Percentiles rank a stretch among this genome's conserved stretches.
Evolutionary conservation across 2,329 filamentous ascomycete species (phyloP).

Genomic region (Penicillium sp.): DNA sequence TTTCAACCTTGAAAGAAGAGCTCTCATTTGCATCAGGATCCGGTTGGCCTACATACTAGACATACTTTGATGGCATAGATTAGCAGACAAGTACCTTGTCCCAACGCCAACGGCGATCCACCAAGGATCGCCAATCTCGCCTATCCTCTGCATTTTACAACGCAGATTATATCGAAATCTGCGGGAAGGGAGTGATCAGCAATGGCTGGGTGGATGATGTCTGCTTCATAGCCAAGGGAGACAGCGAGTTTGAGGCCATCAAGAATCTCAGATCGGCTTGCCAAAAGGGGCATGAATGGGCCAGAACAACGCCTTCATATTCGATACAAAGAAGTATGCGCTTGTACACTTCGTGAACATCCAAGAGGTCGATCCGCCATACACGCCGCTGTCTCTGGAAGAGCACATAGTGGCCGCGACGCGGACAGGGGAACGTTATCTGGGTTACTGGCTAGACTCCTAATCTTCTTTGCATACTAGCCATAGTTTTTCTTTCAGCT

Average conservation of each 20-base stretch:
- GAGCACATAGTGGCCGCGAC: background rate
- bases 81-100: too few relatives aligned
- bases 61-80: too few relatives aligned
- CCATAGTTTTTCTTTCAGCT: too few relatives aligned
- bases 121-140: background rate
- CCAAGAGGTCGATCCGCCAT: background rate
- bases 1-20: too few relatives aligned
- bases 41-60: too few relatives aligned
- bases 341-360: slow-evolving; percentile 9
- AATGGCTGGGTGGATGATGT: slow-evolving; percentile 15
- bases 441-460: background rate
- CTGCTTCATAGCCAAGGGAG: background rate
- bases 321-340: slow-evolving; percentile 10
- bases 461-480: too few relatives aligned
- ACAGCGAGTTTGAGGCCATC: background rate
- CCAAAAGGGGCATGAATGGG: slow-evolving; percentile 3
- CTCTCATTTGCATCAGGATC: too few relatives aligned
- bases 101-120: background rate
- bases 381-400: background rate
- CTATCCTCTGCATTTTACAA: slow-evolving; percentile 34
- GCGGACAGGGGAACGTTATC: background rate
- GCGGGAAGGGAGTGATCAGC: background rate
- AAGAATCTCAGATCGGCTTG: background rate
- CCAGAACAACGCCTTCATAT: slow-evolving; percentile 5
- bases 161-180: slow-evolving; percentile 24